These are phyloP conservation scores for Panaeolus papilionaceus DNA, from an alignment of 768 basidiomycete species.

Conservation along the genomic window DNA sequence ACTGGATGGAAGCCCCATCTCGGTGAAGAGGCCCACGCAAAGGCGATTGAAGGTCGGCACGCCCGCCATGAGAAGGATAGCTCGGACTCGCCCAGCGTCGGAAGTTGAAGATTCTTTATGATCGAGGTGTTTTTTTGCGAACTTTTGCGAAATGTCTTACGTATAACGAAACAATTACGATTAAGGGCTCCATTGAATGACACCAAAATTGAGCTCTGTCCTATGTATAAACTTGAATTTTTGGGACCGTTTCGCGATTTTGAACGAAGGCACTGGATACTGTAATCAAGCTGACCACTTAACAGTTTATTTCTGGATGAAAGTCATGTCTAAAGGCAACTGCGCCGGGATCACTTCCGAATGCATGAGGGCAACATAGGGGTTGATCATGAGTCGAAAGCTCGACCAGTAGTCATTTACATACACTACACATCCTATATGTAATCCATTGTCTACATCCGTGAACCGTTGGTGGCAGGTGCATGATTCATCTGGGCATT, in stretches of 20 bases:
- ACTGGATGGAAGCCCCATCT: conserved; percentile 61
- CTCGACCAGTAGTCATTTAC: no score
- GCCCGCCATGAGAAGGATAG: conserved; percentile 24
- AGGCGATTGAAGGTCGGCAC: conserved; percentile 26
- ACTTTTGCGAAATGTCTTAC: background rate
- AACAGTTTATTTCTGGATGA: no score
- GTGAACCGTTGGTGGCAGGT: no score
- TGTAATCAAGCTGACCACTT: no score
- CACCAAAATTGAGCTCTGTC: background rate
- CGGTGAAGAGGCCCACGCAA: conserved; percentile 46
- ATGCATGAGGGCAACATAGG: no score
- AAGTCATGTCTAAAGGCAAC: no score
- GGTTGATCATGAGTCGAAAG: no score
- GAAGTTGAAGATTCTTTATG: background rate
- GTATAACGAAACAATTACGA: conserved; percentile 7
- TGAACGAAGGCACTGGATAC: background rate
- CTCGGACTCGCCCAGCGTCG: conserved; percentile 9
- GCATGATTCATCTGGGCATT: no score
- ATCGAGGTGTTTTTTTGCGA: background rate
- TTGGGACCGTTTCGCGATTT: background rate
- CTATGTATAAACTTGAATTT: background rate
- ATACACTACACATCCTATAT: no score
- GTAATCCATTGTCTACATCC: no score
- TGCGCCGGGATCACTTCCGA: no score
- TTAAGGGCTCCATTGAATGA: background rate